These are phyloP conservation scores for Pichia sp. DNA, from an alignment of 1,139 yeast genomes.

Conservation along the genomic window DNA sequence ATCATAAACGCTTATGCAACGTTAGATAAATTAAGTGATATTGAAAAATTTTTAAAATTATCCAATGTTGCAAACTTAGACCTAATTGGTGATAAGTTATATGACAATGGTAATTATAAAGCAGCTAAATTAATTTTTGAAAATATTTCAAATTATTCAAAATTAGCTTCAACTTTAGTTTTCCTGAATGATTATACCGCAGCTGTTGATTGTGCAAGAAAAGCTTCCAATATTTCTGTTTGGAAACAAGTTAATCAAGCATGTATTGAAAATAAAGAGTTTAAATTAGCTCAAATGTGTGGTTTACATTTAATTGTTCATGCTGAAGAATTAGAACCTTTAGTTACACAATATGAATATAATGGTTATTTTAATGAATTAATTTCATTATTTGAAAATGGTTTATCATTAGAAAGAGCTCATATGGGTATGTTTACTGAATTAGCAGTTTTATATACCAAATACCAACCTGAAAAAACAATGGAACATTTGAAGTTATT, in stretches of 20 bases:
- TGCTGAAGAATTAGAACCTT: constrained; percentile 92
- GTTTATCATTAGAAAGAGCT: constrained; percentile 94
- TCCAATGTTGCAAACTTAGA: constrained; percentile 93
- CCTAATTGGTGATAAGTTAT: constrained; percentile 84
- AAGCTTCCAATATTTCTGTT: constrained; percentile 87
- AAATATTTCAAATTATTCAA: constrained; percentile 87
- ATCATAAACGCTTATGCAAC: constrained; percentile 82
- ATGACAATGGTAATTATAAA: constrained; percentile 74
- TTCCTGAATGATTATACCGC: constrained; percentile 88
- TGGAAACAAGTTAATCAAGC: constrained; percentile 98
- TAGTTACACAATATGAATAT: constrained; percentile 80
- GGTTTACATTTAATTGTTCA: constrained; percentile 95
- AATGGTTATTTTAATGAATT: constrained; percentile 90
- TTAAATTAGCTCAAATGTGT: constrained; percentile 96
- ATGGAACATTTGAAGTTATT: constrained; percentile 95
- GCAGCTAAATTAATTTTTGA: constrained; percentile 89
- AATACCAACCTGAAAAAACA: constrained; percentile 83
- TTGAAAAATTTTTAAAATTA: constrained; percentile 76
- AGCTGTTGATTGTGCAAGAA: constrained; percentile 98
- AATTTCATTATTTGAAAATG: constrained; percentile 88
- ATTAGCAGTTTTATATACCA: constrained; percentile 82
- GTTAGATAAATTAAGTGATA: constrained; percentile 66
- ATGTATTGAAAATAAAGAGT: constrained; percentile 91
- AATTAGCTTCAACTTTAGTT: constrained; percentile 91
- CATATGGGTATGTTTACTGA: constrained; percentile 99